Evolutionary conservation across 202 grass and related monocot species (phyloP).

Genomic region (Alloteropsis angusta): DNA sequence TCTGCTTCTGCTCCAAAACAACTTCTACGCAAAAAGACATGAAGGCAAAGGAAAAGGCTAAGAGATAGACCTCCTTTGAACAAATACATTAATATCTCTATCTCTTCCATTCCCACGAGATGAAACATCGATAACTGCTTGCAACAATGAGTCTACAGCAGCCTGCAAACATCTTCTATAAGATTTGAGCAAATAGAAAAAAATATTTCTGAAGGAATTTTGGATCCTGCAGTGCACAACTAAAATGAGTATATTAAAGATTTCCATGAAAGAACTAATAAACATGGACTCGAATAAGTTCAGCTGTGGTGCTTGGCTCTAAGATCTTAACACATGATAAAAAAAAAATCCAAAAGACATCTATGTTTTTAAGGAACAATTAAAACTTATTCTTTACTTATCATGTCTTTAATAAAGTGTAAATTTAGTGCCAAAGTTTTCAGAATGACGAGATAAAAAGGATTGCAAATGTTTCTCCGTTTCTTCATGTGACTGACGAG

Average conservation of each 20-base stretch:
- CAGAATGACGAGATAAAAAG: background rate
- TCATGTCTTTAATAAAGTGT: background rate
- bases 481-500: background rate
- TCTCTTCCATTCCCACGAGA: slow-evolving; percentile 73
- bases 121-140: slow-evolving; percentile 92
- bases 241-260: slow-evolving; percentile 18
- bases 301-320: background rate
- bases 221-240: background rate
- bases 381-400: background rate
- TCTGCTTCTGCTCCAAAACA: background rate
- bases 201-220: slow-evolving; percentile 21
- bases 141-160: slow-evolving; percentile 74
- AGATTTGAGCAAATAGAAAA: slow-evolving; percentile 14
- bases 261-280: slow-evolving; percentile 6
- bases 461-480: background rate
- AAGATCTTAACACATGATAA: background rate
- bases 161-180: slow-evolving; percentile 56
- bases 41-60: slow-evolving; percentile 4
- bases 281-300: slow-evolving; percentile 18
- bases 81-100: slow-evolving; percentile 84
- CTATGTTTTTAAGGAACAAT: background rate
- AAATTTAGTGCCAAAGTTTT: background rate
- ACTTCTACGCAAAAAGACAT: background rate
- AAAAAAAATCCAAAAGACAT: background rate
- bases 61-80: slow-evolving; percentile 67